Evolutionary conservation across 2,329 filamentous ascomycete genomes (phyloP).

Genomic region (Fusarium pilosicola): DNA sequence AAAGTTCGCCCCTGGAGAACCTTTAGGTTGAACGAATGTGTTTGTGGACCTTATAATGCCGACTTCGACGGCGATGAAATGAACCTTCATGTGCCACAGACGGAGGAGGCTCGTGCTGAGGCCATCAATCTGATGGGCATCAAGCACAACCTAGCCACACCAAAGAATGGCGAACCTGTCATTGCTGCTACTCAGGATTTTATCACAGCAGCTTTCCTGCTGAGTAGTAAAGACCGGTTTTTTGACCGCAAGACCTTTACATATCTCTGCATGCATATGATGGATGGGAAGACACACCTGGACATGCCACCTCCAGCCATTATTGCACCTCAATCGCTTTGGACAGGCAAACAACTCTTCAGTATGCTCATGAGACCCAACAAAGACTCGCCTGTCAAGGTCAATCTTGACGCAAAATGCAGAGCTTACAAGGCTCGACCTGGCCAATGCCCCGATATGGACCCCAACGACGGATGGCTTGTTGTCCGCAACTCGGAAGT

Average conservation of each 20-base stretch:
- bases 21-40: slow-evolving; percentile 97
- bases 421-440: slow-evolving; percentile 77
- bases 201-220: slow-evolving; percentile 91
- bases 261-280: slow-evolving; percentile 93
- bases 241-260: slow-evolving; percentile 89
- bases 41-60: slow-evolving; percentile 97
- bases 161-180: slow-evolving; percentile 97
- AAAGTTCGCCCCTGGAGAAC: slow-evolving; percentile 96
- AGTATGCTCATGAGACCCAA: slow-evolving; percentile 92
- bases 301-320: slow-evolving; percentile 90
- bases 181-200: slow-evolving; percentile 99
- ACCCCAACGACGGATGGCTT: slow-evolving; percentile 88
- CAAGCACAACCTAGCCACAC: slow-evolving; percentile 93
- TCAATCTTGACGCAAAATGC: slow-evolving; percentile 95
- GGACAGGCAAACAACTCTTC: slow-evolving; percentile 98
- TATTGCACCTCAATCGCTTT: slow-evolving; percentile 79
- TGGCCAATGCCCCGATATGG: slow-evolving; percentile 73
- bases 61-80: slow-evolving; percentile 99
- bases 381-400: slow-evolving; percentile 79
- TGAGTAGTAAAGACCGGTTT: slow-evolving; percentile 93
- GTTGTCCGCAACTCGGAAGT: slow-evolving; percentile 96
- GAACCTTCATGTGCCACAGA: slow-evolving; percentile 98
- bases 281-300: slow-evolving; percentile 79
- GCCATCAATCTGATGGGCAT: slow-evolving; percentile 98
- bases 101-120: slow-evolving; percentile 94